Percentiles rank a stretch among this genome's conserved stretches.
Conservation (phyloP, 2,329 filamentous ascomycete species). For the Xylariaceae sp. region DNA sequence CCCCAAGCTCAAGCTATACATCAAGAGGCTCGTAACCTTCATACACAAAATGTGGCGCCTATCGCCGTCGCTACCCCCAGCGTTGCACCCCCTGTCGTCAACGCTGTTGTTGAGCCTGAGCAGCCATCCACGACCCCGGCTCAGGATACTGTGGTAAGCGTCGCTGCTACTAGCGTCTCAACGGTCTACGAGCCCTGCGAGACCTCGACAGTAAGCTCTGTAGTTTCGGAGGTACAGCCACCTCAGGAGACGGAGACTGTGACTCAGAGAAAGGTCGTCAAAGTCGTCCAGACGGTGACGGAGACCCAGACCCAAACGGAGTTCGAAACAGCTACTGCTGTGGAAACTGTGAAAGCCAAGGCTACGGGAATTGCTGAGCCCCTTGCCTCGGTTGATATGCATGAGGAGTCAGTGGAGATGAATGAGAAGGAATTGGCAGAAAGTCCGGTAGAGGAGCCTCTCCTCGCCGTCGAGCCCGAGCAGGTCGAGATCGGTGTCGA, state of each 20-base stretch:
- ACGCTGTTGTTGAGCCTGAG: neutral
- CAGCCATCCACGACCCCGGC: neutral
- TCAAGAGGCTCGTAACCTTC: no score
- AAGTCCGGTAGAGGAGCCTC: neutral
- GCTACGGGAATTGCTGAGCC: conserved; percentile 6
- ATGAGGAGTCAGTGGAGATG: neutral
- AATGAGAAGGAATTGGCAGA: neutral
- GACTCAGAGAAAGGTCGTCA: conserved; percentile 18
- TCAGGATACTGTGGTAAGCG: no score
- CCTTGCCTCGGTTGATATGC: neutral
- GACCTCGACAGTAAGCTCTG: conserved; percentile 1
- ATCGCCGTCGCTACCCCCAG: conserved; percentile 1
- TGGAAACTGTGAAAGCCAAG: conserved; percentile 26
- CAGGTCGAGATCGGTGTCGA: neutral
- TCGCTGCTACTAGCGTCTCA: conserved; percentile 10
- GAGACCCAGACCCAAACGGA: conserved; percentile 29
- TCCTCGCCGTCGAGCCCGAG: neutral
- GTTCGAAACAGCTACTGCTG: conserved; percentile 26
- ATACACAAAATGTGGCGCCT: no score
- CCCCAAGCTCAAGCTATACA: conserved; percentile 5
- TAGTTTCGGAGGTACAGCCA: neutral
- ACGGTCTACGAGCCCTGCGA: conserved; percentile 22
- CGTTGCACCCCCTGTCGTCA: conserved; percentile 2
- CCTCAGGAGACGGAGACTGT: conserved; percentile 15
- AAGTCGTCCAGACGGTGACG: conserved; percentile 21